Percentiles rank a stretch among this genome's conserved stretches.
phyloP scores from a whole-genome alignment of 78 protist species.

The slime mould (Dictyostelium discoideum) region DNA sequence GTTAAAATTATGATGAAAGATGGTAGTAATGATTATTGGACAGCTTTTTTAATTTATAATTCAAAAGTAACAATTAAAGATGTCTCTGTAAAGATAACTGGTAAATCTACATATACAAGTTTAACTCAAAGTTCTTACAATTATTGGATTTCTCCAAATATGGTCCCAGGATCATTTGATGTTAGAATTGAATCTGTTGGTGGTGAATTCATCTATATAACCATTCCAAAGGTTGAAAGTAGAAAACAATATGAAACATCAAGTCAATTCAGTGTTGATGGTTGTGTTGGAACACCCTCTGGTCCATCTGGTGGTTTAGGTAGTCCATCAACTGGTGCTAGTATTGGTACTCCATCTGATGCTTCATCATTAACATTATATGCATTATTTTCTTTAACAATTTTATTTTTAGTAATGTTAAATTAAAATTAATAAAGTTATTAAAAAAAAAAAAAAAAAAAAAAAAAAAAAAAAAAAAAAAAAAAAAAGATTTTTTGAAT shows the following conservation, averaged over 20 bases:
- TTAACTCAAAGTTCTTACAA: not conserved
- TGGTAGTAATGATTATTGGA: conserved; percentile 37
- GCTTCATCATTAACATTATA: not conserved
- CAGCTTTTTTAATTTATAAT: conserved; percentile 24
- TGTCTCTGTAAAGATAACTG: conserved; percentile 13
- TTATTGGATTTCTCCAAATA: not conserved
- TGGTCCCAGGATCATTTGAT: not conserved
- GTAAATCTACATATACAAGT: not conserved
- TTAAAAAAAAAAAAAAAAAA: too few species aligned
- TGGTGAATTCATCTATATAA: not conserved
- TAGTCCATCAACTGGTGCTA: not conserved
- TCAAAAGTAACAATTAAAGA: not conserved
- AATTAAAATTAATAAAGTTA: not conserved
- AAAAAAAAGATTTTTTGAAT: too few species aligned
- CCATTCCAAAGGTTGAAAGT: not conserved
- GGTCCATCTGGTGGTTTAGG: not conserved
- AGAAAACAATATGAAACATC: not conserved
- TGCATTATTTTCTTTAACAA: not conserved
- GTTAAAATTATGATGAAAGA: conserved; percentile 18
- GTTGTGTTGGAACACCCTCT: not conserved
- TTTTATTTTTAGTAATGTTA: not conserved
- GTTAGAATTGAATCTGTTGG: conserved; percentile 21
- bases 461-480: too few species aligned
- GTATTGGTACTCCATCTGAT: not conserved
- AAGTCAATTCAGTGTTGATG: not conserved